Conservation (phyloP, 306 rosid species). For the Boehmeria nivea region DNA sequence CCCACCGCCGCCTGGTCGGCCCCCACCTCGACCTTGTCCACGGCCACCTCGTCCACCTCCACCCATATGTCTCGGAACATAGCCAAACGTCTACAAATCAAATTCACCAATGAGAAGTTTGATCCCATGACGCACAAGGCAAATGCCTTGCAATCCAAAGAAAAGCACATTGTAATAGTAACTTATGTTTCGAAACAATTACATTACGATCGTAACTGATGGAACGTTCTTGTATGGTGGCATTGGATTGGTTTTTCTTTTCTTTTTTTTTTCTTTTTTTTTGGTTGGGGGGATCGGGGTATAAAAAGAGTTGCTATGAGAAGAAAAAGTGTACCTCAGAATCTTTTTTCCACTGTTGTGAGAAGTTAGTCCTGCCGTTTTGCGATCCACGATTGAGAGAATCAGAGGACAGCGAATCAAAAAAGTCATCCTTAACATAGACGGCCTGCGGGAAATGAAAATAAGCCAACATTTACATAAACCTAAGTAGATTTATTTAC, state of each 20-base stretch:
- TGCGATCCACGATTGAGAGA: constrained; percentile 41
- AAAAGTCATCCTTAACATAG: constrained; percentile 91
- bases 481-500: neutral
- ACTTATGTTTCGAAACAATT: too few relatives aligned
- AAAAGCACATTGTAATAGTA: too few relatives aligned
- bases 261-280: too few relatives aligned
- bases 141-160: too few relatives aligned
- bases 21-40: constrained; percentile 47
- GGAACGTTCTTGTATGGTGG: too few relatives aligned
- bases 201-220: too few relatives aligned
- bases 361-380: constrained; percentile 68
- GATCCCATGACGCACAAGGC: neutral
- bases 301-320: neutral
- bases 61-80: constrained; percentile 60
- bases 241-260: too few relatives aligned
- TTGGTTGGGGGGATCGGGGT: too few relatives aligned
- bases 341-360: constrained; percentile 75
- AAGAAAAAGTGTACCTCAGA: constrained; percentile 51
- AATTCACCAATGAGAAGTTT: constrained; percentile 37
- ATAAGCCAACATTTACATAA: neutral
- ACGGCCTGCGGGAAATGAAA: constrained; percentile 42
- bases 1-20: constrained; percentile 26
- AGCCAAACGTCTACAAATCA: constrained; percentile 73
- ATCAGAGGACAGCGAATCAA: constrained; percentile 64
- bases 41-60: constrained; percentile 68